These are phyloP conservation scores for Fusarium cyanostomum DNA, from an alignment of 2,329 filamentous ascomycete genomes.

Conservation along the genomic window DNA sequence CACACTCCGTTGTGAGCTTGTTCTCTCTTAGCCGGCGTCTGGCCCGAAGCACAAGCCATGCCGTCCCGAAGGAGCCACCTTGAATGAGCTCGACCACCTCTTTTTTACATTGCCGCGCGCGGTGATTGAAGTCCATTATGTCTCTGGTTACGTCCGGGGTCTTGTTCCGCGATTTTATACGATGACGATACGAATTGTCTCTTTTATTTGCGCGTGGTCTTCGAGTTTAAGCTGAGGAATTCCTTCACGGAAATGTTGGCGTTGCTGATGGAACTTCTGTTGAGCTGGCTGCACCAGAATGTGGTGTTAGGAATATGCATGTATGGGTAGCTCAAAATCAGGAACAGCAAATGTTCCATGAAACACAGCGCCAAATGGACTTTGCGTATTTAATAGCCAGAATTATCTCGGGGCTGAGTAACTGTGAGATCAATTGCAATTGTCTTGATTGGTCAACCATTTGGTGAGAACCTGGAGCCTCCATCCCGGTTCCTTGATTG, in stretches of 20 bases:
- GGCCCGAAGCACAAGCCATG: slow-evolving; percentile 21
- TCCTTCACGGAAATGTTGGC: slow-evolving; percentile 5
- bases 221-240: slow-evolving; percentile 23
- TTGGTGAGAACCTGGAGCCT: slow-evolving; percentile 3
- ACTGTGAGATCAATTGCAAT: background rate
- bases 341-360: background rate
- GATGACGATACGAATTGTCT: slow-evolving; percentile 17
- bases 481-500: background rate
- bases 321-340: background rate
- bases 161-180: slow-evolving; percentile 33
- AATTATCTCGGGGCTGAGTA: background rate
- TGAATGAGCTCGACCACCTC: slow-evolving; percentile 1
- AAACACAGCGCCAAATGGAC: slow-evolving; percentile 1
- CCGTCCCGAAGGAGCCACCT: slow-evolving; percentile 12
- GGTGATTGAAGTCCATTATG: slow-evolving; percentile 44
- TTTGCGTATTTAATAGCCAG: background rate
- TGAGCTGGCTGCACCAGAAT: background rate
- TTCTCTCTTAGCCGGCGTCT: slow-evolving; percentile 32
- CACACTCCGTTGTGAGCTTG: slow-evolving; percentile 2
- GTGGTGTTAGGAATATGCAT: background rate
- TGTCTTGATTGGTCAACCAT: slow-evolving; percentile 5
- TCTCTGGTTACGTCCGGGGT: slow-evolving; percentile 22
- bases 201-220: slow-evolving; percentile 5
- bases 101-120: slow-evolving; percentile 10
- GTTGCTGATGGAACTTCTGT: background rate